Percentiles rank a stretch among this genome's conserved stretches.
Evolutionary conservation across 73 alveolate genomes (phyloP).

Genomic region (Tetrahymena borealis): DNA sequence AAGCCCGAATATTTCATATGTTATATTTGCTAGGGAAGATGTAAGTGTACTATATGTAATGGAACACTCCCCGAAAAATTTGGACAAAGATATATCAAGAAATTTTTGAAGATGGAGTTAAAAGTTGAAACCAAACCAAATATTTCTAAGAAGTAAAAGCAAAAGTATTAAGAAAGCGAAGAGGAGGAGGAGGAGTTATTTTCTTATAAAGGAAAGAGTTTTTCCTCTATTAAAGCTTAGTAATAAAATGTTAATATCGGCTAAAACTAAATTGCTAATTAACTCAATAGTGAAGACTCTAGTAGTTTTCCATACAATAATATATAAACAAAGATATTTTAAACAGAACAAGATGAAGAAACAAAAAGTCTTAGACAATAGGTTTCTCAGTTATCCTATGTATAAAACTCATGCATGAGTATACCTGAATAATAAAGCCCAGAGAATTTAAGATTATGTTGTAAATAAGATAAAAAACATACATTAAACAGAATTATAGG

Average conservation of each 20-base stretch:
- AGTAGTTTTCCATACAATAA: too few species aligned
- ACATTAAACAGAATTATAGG: neutral
- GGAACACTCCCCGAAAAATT: neutral
- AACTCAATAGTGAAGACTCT: too few species aligned
- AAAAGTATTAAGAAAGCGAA: too few species aligned
- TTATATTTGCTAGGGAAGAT: neutral
- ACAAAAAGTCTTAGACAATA: neutral
- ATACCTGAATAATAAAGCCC: neutral
- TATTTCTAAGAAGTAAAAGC: too few species aligned
- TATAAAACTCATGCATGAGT: neutral
- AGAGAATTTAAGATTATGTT: neutral
- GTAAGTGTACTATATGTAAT: neutral
- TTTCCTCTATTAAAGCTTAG: too few species aligned
- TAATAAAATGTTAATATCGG: too few species aligned
- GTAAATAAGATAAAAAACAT: neutral
- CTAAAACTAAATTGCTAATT: too few species aligned
- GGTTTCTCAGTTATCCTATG: neutral
- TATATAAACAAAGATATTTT: too few species aligned
- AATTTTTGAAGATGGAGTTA: too few species aligned
- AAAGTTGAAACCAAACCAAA: too few species aligned
- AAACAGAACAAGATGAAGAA: neutral
- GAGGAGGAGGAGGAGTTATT: too few species aligned
- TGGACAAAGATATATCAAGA: neutral
- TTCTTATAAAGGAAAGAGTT: too few species aligned
- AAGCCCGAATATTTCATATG: neutral